phyloP scores from a whole-genome alignment of 2,329 filamentous ascomycete genomes.

The Neoarthrinium moseri region DNA sequence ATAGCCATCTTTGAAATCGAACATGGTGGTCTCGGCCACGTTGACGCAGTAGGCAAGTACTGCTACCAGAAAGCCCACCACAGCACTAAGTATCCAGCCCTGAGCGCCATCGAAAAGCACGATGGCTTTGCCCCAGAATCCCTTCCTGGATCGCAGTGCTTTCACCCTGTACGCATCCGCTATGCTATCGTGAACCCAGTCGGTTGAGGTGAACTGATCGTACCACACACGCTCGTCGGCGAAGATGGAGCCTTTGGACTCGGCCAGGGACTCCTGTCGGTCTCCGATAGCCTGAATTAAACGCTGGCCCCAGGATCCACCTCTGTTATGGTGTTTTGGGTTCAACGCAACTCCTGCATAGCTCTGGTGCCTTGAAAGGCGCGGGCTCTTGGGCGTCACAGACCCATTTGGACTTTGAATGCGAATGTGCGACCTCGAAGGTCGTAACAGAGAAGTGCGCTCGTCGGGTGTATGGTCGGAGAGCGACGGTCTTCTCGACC shows the following conservation, averaged over 20 bases:
- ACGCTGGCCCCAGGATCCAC: constrained; percentile 59
- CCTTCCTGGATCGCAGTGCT: constrained; percentile 75
- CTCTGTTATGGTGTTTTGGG: constrained; percentile 53
- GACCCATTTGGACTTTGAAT: constrained; percentile 29
- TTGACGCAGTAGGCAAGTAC: constrained; percentile 86
- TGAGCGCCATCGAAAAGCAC: constrained; percentile 83
- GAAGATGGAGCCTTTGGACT: constrained; percentile 65
- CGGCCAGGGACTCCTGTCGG: constrained; percentile 55
- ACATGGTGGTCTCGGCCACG: constrained; percentile 79
- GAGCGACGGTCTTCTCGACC: constrained; percentile 20
- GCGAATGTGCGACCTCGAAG: constrained; percentile 40
- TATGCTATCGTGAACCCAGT: constrained; percentile 98
- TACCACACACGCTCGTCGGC: constrained; percentile 94
- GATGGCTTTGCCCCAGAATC: constrained; percentile 75
- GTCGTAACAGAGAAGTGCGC: constrained; percentile 40
- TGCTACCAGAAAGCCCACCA: constrained; percentile 85
- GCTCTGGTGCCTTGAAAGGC: constrained; percentile 40
- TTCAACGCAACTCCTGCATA: constrained; percentile 32
- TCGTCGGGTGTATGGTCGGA: constrained; percentile 36
- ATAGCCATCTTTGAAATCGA: constrained; percentile 89
- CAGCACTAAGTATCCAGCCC: constrained; percentile 89
- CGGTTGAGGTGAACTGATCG: constrained; percentile 95
- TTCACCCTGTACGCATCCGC: constrained; percentile 90
- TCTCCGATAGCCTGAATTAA: constrained; percentile 62
- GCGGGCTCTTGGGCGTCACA: constrained; percentile 18